Evolutionary conservation across 345 rosid genomes (phyloP).

Genomic region (Schrenkiella parvula): DNA sequence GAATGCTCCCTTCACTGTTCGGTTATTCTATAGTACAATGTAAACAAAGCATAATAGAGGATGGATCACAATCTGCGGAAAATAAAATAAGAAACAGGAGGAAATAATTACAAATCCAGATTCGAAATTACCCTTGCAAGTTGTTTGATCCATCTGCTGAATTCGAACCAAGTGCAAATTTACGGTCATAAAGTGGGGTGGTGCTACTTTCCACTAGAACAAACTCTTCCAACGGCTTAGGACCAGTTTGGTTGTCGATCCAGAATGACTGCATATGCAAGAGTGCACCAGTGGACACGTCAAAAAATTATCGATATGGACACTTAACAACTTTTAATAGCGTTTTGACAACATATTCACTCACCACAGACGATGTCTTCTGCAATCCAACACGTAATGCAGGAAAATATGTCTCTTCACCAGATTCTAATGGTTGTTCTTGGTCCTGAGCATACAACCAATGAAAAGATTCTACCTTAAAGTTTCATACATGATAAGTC

Average conservation of each 20-base stretch:
- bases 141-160: slow-evolving; percentile 59
- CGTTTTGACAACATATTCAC: slow-evolving; percentile 7
- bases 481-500: background rate
- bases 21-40: background rate
- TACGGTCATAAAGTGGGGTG: slow-evolving; percentile 92
- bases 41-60: background rate
- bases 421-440: slow-evolving; percentile 59
- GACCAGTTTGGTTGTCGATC: slow-evolving; percentile 69
- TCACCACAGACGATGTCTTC: slow-evolving; percentile 77
- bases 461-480: background rate
- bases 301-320: background rate
- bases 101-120: background rate
- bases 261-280: slow-evolving; percentile 74
- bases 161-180: slow-evolving; percentile 67
- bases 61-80: background rate
- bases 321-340: background rate
- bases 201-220: slow-evolving; percentile 45
- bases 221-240: slow-evolving; percentile 31
- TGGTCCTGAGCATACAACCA: slow-evolving; percentile 49
- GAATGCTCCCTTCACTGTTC: background rate
- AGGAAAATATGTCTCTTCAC: slow-evolving; percentile 84
- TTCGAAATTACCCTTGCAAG: slow-evolving; percentile 55
- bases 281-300: slow-evolving; percentile 12
- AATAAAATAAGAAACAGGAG: background rate
- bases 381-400: slow-evolving; percentile 61